These are phyloP conservation scores for Cutaneotrichosporon curvatum DNA, from an alignment of 1,284 basidiomycete species.

Conservation along the genomic window DNA sequence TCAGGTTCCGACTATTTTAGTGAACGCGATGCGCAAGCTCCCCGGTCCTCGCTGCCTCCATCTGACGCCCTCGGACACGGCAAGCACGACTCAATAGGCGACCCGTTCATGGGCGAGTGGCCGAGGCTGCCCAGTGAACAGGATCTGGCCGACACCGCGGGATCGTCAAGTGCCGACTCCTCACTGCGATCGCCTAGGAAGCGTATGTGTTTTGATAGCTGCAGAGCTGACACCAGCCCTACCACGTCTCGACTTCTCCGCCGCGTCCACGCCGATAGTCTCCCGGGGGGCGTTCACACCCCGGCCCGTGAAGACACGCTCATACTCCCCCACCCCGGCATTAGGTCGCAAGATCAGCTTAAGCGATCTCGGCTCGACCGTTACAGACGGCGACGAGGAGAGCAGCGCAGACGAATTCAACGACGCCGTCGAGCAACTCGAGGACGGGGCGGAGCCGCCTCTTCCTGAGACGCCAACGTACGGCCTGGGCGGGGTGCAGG, in stretches of 20 bases:
- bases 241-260: slow-evolving; percentile 10
- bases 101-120: not conserved
- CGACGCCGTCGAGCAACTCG: slow-evolving; percentile 3
- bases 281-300: slow-evolving; percentile 9
- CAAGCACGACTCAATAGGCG: not conserved
- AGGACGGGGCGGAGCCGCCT: too few relatives aligned
- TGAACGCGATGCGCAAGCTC: not conserved
- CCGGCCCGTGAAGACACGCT: not conserved
- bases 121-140: too few relatives aligned
- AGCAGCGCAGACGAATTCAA: not conserved
- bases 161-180: too few relatives aligned
- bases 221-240: not conserved
- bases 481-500: too few relatives aligned
- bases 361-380: slow-evolving; percentile 4
- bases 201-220: not conserved
- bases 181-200: not conserved
- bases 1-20: not conserved
- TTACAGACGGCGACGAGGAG: not conserved
- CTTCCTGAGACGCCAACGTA: too few relatives aligned
- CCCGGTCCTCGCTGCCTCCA: too few relatives aligned
- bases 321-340: not conserved
- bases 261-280: slow-evolving; percentile 1
- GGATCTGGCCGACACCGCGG: not conserved
- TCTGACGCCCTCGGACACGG: not conserved
- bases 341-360: slow-evolving; percentile 11